Conservation (phyloP, 345 rosid genomes). For the Salix exigua region DNA sequence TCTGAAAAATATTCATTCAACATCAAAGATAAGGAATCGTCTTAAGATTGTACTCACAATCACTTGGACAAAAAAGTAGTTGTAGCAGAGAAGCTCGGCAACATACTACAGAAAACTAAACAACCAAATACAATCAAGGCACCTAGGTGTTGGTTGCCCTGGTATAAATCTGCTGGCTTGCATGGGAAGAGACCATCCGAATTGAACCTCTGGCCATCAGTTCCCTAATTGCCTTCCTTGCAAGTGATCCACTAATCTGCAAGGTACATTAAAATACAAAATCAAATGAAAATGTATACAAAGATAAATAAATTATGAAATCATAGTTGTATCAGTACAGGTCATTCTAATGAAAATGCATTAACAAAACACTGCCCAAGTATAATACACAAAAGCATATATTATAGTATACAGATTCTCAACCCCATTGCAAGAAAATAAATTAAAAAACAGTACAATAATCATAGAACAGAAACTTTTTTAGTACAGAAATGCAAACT, state of each 20-base stretch:
- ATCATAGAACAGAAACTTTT: neutral
- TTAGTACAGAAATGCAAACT: neutral
- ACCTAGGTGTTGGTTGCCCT: slow-evolving; percentile 64
- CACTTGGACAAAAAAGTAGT: neutral
- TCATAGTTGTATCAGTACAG: neutral
- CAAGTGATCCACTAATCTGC: slow-evolving; percentile 72
- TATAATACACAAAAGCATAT: neutral
- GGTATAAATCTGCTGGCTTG: slow-evolving; percentile 84
- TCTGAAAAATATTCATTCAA: neutral
- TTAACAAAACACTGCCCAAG: neutral
- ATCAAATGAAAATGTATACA: neutral
- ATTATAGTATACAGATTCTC: neutral
- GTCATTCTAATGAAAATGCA: neutral
- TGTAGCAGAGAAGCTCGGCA: neutral
- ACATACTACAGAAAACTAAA: slow-evolving; percentile 1
- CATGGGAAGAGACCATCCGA: slow-evolving; percentile 70
- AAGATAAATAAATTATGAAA: neutral
- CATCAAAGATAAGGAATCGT: neutral
- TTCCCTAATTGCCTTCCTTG: slow-evolving; percentile 67
- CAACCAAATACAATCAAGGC: neutral
- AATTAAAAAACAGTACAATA: neutral
- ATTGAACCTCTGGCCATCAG: slow-evolving; percentile 74
- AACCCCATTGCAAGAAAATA: neutral
- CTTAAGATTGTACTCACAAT: neutral
- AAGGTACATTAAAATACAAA: neutral